Conservation (phyloP, 2,329 filamentous ascomycete genomes). For the Cordyceps sp. region DNA sequence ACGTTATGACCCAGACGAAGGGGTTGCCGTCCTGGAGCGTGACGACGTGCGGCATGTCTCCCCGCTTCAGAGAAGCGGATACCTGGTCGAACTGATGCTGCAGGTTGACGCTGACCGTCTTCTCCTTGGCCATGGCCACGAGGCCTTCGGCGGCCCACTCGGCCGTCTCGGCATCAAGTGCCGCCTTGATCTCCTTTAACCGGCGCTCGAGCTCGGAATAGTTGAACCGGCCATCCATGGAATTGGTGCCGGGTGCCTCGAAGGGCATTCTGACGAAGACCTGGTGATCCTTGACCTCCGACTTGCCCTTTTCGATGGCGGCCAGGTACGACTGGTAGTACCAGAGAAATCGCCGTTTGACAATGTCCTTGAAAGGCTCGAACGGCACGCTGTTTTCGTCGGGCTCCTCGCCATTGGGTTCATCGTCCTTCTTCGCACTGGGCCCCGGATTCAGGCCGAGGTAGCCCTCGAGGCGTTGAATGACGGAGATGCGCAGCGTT, state of each 20-base stretch:
- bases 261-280: conserved; percentile 76
- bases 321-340: conserved; percentile 80
- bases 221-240: conserved; percentile 75
- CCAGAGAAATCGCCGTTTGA: conserved; percentile 88
- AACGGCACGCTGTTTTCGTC: conserved; percentile 44
- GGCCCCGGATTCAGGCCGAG: conserved; percentile 42
- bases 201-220: conserved; percentile 59
- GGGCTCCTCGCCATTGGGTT: conserved; percentile 30
- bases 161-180: conserved; percentile 54
- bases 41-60: conserved; percentile 58
- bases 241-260: conserved; percentile 50
- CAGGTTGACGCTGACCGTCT: conserved; percentile 65
- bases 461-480: conserved; percentile 69
- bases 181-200: conserved; percentile 49
- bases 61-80: conserved; percentile 53
- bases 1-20: conserved; percentile 76
- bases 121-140: conserved; percentile 44
- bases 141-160: conserved; percentile 58
- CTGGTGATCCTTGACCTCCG: conserved; percentile 45
- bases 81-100: conserved; percentile 75
- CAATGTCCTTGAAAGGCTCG: conserved; percentile 78
- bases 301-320: conserved; percentile 48
- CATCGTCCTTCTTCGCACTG: conserved; percentile 31
- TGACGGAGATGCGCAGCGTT: conserved; percentile 69
- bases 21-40: conserved; percentile 67